Percentiles rank a stretch among this genome's conserved stretches.
phyloP scores from a whole-genome alignment of 768 basidiomycete genomes.

The Galerina marginata region DNA sequence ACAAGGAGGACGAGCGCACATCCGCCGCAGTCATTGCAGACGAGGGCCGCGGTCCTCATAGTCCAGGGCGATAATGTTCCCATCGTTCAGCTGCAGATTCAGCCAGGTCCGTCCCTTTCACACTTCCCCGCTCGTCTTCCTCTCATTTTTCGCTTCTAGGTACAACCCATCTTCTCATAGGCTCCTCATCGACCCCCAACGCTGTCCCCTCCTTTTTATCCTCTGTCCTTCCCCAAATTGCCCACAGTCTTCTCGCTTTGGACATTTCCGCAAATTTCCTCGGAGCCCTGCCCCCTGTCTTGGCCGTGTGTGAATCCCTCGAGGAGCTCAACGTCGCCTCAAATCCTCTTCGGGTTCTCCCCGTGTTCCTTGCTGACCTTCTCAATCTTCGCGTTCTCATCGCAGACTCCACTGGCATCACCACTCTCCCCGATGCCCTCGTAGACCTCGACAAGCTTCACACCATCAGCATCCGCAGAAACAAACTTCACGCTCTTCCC shows the following conservation, averaged over 20 bases:
- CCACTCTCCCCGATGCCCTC: conserved; percentile 76
- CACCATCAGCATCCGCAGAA: conserved; percentile 87
- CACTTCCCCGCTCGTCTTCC: neutral
- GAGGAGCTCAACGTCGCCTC: conserved; percentile 94
- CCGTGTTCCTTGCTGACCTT: conserved; percentile 82
- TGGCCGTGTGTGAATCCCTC: conserved; percentile 79
- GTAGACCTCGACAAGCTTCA: conserved; percentile 80
- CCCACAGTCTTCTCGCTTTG: conserved; percentile 82
- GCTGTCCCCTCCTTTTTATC: conserved; percentile 79
- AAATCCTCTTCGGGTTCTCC: conserved; percentile 92
- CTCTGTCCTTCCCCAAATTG: conserved; percentile 71
- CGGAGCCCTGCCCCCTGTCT: conserved; percentile 79
- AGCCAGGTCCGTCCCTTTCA: conserved; percentile 62
- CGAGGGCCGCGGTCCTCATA: conserved; percentile 82
- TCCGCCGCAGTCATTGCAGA: conserved; percentile 81
- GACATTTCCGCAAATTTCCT: conserved; percentile 93
- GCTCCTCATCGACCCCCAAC: conserved; percentile 79
- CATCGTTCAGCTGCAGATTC: conserved; percentile 65
- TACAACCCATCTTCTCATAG: conserved; percentile 92
- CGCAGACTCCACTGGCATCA: conserved; percentile 89
- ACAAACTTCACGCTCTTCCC: conserved; percentile 88
- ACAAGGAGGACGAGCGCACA: conserved; percentile 70
- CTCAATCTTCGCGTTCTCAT: conserved; percentile 84
- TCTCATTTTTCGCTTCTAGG: conserved; percentile 49
- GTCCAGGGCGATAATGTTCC: conserved; percentile 71